Conservation (phyloP, 495 filamentous ascomycete genomes). For the Aspergillus cristatus region DNA sequence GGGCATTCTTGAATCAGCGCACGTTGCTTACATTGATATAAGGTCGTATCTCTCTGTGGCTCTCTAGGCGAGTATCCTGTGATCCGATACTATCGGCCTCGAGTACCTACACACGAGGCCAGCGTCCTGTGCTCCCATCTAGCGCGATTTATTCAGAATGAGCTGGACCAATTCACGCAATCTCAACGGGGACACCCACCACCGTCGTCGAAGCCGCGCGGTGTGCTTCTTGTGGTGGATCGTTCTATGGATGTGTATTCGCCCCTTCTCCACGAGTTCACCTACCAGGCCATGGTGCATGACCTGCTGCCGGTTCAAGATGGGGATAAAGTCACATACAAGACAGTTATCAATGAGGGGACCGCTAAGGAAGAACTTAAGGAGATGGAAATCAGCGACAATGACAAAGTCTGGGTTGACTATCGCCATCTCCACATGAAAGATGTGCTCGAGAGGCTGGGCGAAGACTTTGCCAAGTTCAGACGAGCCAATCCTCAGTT, state of each 20-base stretch:
- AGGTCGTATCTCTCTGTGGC: conserved; percentile 80
- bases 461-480: conserved; percentile 86
- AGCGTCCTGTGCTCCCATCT: conserved; percentile 76
- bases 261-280: conserved; percentile 90
- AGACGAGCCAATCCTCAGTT: conserved; percentile 91
- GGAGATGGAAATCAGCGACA: conserved; percentile 81
- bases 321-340: conserved; percentile 77
- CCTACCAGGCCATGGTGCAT: conserved; percentile 96
- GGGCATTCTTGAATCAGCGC: too few species aligned
- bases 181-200: conserved; percentile 78
- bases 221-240: conserved; percentile 79
- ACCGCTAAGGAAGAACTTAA: conserved; percentile 59
- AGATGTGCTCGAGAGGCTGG: conserved; percentile 88
- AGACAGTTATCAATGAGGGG: conserved; percentile 66
- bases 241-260: conserved; percentile 84
- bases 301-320: conserved; percentile 85
- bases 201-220: conserved; percentile 67
- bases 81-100: conserved; percentile 80
- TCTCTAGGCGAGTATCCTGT: conserved; percentile 80
- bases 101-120: conserved; percentile 71
- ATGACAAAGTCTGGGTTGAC: conserved; percentile 87
- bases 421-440: conserved; percentile 96
- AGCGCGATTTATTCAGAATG: conserved; percentile 84
- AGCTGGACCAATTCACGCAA: conserved; percentile 77
- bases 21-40: conserved; percentile 16